Conservation (phyloP, 164 flowering plant species). For the Magnolia changhungtana region DNA sequence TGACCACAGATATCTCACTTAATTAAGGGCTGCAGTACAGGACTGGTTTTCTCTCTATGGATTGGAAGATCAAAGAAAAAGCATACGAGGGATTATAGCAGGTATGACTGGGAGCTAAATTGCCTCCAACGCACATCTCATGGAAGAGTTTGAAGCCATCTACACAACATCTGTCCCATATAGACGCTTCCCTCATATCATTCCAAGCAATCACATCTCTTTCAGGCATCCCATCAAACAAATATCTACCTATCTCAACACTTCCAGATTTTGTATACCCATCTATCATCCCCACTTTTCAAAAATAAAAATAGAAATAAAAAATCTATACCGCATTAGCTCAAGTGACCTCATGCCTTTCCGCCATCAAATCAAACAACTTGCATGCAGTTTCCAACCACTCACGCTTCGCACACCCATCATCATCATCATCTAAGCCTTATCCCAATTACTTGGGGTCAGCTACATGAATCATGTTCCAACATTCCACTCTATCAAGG, state of each 20-base stretch:
- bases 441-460: too few relatives aligned
- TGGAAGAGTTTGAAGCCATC: conserved; percentile 52
- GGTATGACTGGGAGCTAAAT: conserved; percentile 42
- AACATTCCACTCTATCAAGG: conserved; percentile 44
- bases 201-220: conserved; percentile 56
- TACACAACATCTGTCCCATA: conserved; percentile 32
- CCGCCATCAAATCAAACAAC: conserved; percentile 50
- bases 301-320: too few relatives aligned
- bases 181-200: conserved; percentile 67
- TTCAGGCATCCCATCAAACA: conserved; percentile 50
- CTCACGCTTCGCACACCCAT: conserved; percentile 53
- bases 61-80: too few relatives aligned
- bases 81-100: not conserved
- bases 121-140: conserved; percentile 24
- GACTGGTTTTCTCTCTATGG: too few relatives aligned
- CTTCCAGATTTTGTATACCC: conserved; percentile 54
- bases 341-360: conserved; percentile 53
- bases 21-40: too few relatives aligned
- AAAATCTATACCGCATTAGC: conserved; percentile 17
- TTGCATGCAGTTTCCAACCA: conserved; percentile 40
- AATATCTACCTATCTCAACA: conserved; percentile 33
- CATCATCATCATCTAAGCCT: conserved; percentile 21
- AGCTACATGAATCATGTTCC: too few relatives aligned
- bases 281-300: conserved; percentile 32
- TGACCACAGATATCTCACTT: too few relatives aligned